phyloP scores from a whole-genome alignment of 2,329 filamentous ascomycete species.

The Cladosporium sp. region DNA sequence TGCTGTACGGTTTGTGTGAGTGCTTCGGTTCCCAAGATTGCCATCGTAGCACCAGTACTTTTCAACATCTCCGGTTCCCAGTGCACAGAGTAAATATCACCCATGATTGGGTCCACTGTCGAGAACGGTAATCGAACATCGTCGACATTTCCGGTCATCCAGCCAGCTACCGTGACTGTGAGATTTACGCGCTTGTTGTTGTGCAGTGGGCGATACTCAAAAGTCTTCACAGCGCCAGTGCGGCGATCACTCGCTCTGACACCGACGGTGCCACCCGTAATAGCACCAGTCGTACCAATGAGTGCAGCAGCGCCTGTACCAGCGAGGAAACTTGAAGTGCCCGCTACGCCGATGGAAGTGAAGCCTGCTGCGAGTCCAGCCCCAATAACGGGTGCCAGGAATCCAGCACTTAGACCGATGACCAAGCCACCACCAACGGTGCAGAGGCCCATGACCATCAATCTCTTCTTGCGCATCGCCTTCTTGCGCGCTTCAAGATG shows the following conservation, averaged over 20 bases:
- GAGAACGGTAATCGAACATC: conserved; percentile 93
- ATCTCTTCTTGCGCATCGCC: conserved; percentile 70
- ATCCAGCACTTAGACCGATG: conserved; percentile 86
- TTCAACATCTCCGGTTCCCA: conserved; percentile 98
- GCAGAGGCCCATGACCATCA: conserved; percentile 93
- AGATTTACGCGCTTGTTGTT: conserved; percentile 98
- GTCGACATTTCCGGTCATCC: conserved; percentile 98
- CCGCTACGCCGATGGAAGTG: conserved; percentile 86
- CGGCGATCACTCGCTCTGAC: conserved; percentile 77
- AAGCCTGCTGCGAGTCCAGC: conserved; percentile 90
- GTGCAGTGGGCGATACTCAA: conserved; percentile 91
- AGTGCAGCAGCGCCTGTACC: conserved; percentile 88
- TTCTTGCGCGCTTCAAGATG: conserved; percentile 85
- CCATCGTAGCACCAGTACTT: conserved; percentile 97
- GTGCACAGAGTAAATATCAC: conserved; percentile 90
- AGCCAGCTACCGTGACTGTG: conserved; percentile 89
- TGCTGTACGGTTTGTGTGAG: conserved; percentile 95
- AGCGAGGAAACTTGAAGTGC: conserved; percentile 81
- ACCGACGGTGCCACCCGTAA: conserved; percentile 82
- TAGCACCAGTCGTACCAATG: conserved; percentile 82
- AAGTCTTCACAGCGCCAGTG: conserved; percentile 88
- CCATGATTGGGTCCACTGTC: conserved; percentile 96
- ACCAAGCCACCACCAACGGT: conserved; percentile 93
- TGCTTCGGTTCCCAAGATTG: conserved; percentile 95
- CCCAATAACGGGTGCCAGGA: conserved; percentile 89